Base-by-base conservation (phyloP, 129 eudicot genomes). In the Rutidosis leptorrhynchoides region DNA sequence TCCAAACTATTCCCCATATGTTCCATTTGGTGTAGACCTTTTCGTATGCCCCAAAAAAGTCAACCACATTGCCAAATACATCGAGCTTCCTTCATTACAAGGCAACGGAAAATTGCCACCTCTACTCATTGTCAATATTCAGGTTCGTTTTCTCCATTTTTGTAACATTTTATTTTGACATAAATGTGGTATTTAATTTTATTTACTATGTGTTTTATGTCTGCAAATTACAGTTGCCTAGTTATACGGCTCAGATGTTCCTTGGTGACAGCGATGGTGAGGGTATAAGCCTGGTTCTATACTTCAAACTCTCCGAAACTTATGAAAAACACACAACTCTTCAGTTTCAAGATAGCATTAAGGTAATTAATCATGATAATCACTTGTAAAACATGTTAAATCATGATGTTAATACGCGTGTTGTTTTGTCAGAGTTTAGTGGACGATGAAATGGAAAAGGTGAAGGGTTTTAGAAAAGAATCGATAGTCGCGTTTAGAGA, bases 231-330 rank as follows among this genome's bases (percentile, higher is more conserved):
- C 83, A 94, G 95, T 70, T 89, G 80, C 99, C 99, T 27, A 83
- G 95, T 64, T 94, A 94, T 79, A 77, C 87, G 14, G 72, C 95
- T 66, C 81, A 84, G 33, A 86, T 89, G 93, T 94, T 94, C 74
- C 83, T 79, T 58, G 83, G 95, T 52, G 99, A 94, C 55, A 68
- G 82, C 15, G 85, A 94, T 33, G 97, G 97, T 3, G 99, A 94
- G 73, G 99, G 96, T 64, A 62, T 94, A 65, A 94, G 86, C 80
- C 95, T 94, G 27, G 96, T 94, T 6, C 70, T 94, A 17, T 94
- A 94, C 68, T 94, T 86, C 58, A 89, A 77, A 76, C 84, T 94
- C 45, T 75, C 87, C 0, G 92, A 92, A 28, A 78, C 30, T 28
- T 28, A 28, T 1, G 5, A 40, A 16, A 40, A 40, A 28, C 7